Conservation (phyloP, 179 eudicot species). For the Silene coronaria region DNA sequence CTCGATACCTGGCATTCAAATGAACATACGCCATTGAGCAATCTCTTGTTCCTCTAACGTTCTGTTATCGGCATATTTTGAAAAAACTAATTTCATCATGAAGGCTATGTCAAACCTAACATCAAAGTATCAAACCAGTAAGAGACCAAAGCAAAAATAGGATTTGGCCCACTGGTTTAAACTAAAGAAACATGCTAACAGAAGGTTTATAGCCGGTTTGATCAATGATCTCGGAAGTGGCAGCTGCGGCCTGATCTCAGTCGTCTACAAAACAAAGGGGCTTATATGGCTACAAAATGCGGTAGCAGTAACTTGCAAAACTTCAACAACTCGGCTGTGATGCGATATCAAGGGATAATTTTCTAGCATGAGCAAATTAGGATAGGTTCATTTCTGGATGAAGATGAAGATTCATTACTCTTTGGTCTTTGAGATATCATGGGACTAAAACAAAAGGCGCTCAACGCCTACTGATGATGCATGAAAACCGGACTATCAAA, state of each 20-base stretch:
- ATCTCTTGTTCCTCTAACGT: background rate
- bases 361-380: background rate
- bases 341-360: too few relatives aligned
- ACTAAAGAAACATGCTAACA: background rate
- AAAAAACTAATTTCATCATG: too few relatives aligned
- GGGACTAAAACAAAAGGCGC: background rate
- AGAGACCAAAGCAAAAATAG: background rate
- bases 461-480: background rate
- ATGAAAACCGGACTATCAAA: background rate
- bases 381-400: background rate
- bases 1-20: constrained; percentile 56
- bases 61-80: background rate
- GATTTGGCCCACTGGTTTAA: background rate
- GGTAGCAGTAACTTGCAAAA: too few relatives aligned
- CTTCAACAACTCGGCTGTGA: too few relatives aligned
- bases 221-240: too few relatives aligned
- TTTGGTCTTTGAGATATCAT: background rate
- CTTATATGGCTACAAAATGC: too few relatives aligned
- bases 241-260: too few relatives aligned
- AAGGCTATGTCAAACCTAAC: background rate
- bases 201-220: too few relatives aligned
- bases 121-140: background rate
- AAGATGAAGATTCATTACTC: background rate
- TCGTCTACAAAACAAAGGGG: too few relatives aligned
- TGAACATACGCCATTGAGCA: background rate